Conservation (phyloP, 208 protist species). For the Trypanosoma avium region DNA sequence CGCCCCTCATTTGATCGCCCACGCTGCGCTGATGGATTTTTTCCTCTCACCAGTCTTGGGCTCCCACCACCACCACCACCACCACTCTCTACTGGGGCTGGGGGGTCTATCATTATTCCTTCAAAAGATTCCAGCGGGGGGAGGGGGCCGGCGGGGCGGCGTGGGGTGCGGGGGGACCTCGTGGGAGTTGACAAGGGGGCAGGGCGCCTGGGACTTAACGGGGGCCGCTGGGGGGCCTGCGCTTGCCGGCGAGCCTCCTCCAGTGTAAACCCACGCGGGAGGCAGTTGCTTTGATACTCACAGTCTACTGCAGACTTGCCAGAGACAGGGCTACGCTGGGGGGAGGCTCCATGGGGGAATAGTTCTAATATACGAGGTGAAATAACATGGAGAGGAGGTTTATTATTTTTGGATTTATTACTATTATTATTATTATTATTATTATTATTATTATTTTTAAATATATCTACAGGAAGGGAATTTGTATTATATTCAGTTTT, state of each 20-base stretch:
- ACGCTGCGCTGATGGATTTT: conserved; percentile 16
- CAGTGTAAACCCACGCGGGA: conserved; percentile 20
- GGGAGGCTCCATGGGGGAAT: conserved; percentile 6
- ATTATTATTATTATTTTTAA: conserved; percentile 19
- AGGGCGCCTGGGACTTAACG: background rate
- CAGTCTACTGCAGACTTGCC: background rate
- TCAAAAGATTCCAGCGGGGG: conserved; percentile 21
- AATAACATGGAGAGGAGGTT: too few species aligned
- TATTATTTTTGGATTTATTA: too few species aligned
- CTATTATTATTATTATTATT: background rate
- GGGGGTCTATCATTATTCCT: too few species aligned
- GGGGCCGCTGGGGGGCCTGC: background rate
- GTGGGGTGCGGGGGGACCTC: background rate
- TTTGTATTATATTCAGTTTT: conserved; percentile 48
- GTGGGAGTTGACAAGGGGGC: background rate
- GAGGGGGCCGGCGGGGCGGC: conserved; percentile 10
- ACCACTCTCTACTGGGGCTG: too few species aligned
- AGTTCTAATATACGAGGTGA: conserved; percentile 3
- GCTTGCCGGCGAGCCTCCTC: conserved; percentile 12
- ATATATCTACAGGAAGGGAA: conserved; percentile 65
- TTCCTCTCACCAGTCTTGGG: background rate
- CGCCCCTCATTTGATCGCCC: conserved; percentile 12
- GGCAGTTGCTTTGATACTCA: conserved; percentile 23
- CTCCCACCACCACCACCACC: too few species aligned
- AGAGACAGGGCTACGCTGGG: background rate